A percentile compares a stretch with the other conserved stretches of the same genome.
These are phyloP conservation scores for Candida endomychidarum DNA, from an alignment of 805 yeast species.

Conservation along the genomic window DNA sequence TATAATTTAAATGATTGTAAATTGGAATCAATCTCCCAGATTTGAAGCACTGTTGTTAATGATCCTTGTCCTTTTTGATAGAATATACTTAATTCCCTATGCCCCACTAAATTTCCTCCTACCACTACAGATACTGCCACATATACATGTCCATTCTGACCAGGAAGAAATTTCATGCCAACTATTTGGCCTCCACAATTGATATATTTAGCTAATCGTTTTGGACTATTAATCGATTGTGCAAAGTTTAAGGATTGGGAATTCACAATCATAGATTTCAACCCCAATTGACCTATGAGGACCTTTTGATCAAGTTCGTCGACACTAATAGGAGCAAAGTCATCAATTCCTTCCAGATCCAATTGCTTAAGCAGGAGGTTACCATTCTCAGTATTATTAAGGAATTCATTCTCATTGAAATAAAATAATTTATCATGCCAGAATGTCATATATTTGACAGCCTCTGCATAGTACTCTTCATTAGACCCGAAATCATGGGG, in stretches of 20 bases:
- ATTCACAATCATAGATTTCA: background rate
- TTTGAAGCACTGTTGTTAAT: constrained; percentile 42
- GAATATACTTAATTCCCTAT: constrained; percentile 33
- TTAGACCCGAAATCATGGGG: constrained; percentile 50
- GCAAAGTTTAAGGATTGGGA: background rate
- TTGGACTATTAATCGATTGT: background rate
- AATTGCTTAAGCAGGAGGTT: background rate
- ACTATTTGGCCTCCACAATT: constrained; percentile 56
- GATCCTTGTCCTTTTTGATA: constrained; percentile 13
- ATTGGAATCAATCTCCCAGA: constrained; percentile 39
- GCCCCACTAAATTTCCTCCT: constrained; percentile 20
- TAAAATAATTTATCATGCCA: constrained; percentile 52
- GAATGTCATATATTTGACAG: constrained; percentile 44
- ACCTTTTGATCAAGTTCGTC: background rate
- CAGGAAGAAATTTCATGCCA: constrained; percentile 52
- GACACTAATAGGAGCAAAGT: background rate
- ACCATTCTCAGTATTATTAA: too few relatives aligned
- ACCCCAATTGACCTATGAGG: background rate
- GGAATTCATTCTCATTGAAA: constrained; percentile 30
- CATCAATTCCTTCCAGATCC: background rate
- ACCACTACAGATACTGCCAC: constrained; percentile 54
- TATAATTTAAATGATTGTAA: constrained; percentile 26
- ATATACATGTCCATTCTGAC: constrained; percentile 28
- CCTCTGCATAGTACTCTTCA: constrained; percentile 38
- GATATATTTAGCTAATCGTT: constrained; percentile 17